Evolutionary conservation across 371 early-diverging fungal species (phyloP).

Genomic region (Rozella allomycis): DNA sequence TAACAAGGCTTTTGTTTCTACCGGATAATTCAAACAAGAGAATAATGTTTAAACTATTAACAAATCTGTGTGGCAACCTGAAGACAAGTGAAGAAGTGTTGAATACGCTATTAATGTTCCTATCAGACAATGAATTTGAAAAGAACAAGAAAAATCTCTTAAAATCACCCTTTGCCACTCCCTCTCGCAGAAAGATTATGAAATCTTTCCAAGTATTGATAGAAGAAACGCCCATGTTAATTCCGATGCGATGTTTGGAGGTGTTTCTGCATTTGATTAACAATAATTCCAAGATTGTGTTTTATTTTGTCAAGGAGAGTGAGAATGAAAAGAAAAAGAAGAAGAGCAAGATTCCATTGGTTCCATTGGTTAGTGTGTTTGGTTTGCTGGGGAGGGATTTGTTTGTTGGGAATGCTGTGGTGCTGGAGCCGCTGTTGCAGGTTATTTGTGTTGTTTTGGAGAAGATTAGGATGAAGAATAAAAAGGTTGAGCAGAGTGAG

Average conservation of each 20-base stretch:
- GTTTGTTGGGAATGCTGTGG: slow-evolving; percentile 41
- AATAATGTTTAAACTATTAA: no score
- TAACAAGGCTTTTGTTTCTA: no score
- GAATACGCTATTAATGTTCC: no score
- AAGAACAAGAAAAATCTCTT: no score
- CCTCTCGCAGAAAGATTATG: no score
- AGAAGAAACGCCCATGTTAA: slow-evolving; percentile 68
- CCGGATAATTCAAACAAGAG: no score
- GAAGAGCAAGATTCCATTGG: slow-evolving; percentile 53
- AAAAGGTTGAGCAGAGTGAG: slow-evolving; percentile 8
- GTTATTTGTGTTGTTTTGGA: slow-evolving; percentile 32
- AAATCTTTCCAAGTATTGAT: no score
- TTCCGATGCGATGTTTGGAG: slow-evolving; percentile 68
- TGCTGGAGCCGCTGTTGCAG: slow-evolving; percentile 76
- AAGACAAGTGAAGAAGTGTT: no score
- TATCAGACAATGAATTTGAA: no score
- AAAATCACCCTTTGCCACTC: no score
- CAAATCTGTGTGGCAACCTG: no score
- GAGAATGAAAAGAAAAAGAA: slow-evolving; percentile 26
- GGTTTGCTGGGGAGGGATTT: slow-evolving; percentile 61
- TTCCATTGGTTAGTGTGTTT: slow-evolving; percentile 54
- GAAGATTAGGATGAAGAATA: slow-evolving; percentile 6
- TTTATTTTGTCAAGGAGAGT: slow-evolving; percentile 49
- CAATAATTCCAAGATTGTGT: slow-evolving; percentile 36
- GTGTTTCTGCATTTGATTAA: slow-evolving; percentile 45